phyloP scores from a whole-genome alignment of 106 monocot species.

The Posidonia australis region DNA sequence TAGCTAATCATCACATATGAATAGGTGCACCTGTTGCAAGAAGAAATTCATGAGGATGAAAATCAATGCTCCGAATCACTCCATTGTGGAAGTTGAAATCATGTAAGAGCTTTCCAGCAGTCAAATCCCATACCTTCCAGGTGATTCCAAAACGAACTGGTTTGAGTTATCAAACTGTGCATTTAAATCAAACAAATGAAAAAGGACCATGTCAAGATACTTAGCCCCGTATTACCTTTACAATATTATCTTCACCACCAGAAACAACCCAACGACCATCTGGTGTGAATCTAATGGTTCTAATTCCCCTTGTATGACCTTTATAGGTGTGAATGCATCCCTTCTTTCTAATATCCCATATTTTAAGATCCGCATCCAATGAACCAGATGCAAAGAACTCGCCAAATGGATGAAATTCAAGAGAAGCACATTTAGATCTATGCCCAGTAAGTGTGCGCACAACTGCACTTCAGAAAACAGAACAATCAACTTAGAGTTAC shows the following conservation, averaged over 20 bases:
- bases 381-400: constrained; percentile 97
- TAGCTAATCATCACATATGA: neutral
- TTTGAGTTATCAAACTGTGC: no score
- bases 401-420: constrained; percentile 94
- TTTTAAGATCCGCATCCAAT: constrained; percentile 77
- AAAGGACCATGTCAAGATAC: neutral
- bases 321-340: constrained; percentile 91
- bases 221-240: constrained; percentile 54
- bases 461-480: constrained; percentile 36
- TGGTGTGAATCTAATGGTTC: constrained; percentile 73
- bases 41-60: constrained; percentile 92
- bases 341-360: constrained; percentile 94
- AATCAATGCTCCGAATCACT: constrained; percentile 60
- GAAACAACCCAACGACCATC: constrained; percentile 98
- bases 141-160: neutral
- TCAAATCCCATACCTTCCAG: constrained; percentile 77
- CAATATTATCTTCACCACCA: constrained; percentile 79
- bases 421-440: constrained; percentile 51
- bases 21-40: constrained; percentile 77
- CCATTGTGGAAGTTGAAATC: constrained; percentile 84
- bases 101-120: constrained; percentile 87
- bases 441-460: constrained; percentile 77
- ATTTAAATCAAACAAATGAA: neutral
- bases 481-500: constrained; percentile 11
- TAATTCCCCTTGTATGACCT: constrained; percentile 65